Percentiles rank a stretch among this genome's conserved stretches.
Evolutionary conservation across 345 rosid species (phyloP).

Genomic region (Salix viminalis): DNA sequence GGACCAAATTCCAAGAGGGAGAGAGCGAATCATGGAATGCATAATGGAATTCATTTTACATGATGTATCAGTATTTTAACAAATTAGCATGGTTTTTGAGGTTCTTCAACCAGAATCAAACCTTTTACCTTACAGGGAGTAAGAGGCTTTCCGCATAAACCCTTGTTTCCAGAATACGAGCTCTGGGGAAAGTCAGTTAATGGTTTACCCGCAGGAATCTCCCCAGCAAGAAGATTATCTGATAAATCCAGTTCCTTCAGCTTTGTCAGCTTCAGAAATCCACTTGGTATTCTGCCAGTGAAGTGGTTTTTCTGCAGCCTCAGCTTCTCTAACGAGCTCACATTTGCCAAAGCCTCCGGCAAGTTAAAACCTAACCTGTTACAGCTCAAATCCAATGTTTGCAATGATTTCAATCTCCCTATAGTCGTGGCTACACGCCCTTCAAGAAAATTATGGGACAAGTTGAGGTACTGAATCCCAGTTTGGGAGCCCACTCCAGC

Average conservation of each 20-base stretch:
- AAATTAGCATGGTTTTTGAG: not conserved
- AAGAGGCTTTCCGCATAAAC: slow-evolving; percentile 57
- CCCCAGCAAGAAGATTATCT: slow-evolving; percentile 46
- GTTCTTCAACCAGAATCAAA: not conserved
- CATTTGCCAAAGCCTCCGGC: slow-evolving; percentile 35
- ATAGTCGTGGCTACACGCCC: slow-evolving; percentile 25
- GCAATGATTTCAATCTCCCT: slow-evolving; percentile 23
- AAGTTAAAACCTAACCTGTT: slow-evolving; percentile 33
- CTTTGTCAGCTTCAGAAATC: slow-evolving; percentile 40
- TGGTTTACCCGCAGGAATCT: slow-evolving; percentile 47
- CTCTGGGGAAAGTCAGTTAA: slow-evolving; percentile 43
- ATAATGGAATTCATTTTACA: not conserved
- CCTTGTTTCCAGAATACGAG: slow-evolving; percentile 46
- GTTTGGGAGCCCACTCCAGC: slow-evolving; percentile 29
- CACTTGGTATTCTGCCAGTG: slow-evolving; percentile 38
- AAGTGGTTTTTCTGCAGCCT: slow-evolving; percentile 48
- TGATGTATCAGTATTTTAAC: not conserved
- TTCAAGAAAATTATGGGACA: slow-evolving; percentile 34
- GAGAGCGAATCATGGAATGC: not conserved
- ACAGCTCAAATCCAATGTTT: slow-evolving; percentile 41
- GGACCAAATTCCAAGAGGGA: too few relatives aligned
- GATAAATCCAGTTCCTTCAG: slow-evolving; percentile 46
- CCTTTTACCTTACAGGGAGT: slow-evolving; percentile 30
- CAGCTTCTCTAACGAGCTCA: slow-evolving; percentile 37
- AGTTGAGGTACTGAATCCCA: slow-evolving; percentile 34